Base-by-base conservation (phyloP, 2,329 filamentous ascomycete genomes). In the Xylariaceae sp. region DNA sequence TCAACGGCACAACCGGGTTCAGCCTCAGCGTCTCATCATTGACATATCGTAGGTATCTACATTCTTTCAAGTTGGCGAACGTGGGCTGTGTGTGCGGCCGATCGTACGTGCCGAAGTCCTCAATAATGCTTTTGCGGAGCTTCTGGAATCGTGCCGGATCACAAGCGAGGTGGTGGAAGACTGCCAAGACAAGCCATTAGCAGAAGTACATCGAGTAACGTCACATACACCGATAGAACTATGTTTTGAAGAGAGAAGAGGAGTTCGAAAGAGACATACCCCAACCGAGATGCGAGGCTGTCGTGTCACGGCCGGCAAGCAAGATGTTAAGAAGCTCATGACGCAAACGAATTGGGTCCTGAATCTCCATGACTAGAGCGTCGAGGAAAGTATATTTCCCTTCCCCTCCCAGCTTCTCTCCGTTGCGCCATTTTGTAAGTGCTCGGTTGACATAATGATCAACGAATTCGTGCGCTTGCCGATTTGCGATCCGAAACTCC, bases 271-370 rank as follows among this genome's bases (percentile, higher is more conserved):
- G 77, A 69, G 14, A 70, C 58, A 70, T 72, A 78, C 8, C 71
- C 69, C 2, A 80, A 63, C 3, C 76, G 63, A 8, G 64, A 66
- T 2, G 27, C 27, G 27, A 32, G 27, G 74, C 74, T 0, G 76
- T 80, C 2, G 76, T 79, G 54, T 80, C 77, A n/a, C 76, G 68
- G 1, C 74, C 75, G 1, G 75, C 76, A 20, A 69, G 56, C 17
- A 75, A 60, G 25, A 73, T 64, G 42, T 67, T 63, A 37, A 70
- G 58, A 4, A 61, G 55, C 55, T 75, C 66, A 48, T 67, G 66
- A 25, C 69, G 59, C 8, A 89, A 73, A 29, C 67, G 60, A 4
- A 55, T 56, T 4, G 65, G 61, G 55, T 76, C 68, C 20, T 67
- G 63, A 0, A 69, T 73, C 35, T 65, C 58, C 44, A 68, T 64